phyloP scores from a whole-genome alignment of 1,284 basidiomycete species.

The Pseudozyma hubeiensis region DNA sequence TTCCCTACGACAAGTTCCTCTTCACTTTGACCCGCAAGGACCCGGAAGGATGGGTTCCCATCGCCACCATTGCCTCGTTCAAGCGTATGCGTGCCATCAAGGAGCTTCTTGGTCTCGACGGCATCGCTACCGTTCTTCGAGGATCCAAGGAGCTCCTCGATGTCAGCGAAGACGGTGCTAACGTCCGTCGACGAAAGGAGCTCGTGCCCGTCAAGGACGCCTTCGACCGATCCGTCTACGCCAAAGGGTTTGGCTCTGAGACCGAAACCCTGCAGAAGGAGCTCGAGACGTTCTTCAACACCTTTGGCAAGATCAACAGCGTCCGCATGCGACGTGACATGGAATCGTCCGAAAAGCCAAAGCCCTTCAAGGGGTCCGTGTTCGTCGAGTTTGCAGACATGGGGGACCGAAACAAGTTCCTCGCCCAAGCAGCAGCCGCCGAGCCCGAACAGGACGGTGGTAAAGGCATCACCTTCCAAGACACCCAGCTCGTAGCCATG shows the following conservation, averaged over 20 bases:
- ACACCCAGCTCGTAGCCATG: constrained; percentile 81
- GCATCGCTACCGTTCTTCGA: constrained; percentile 57
- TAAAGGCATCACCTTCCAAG: constrained; percentile 56
- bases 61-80: constrained; percentile 89
- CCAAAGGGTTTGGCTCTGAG: constrained; percentile 88
- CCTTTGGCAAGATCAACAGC: constrained; percentile 84
- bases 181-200: constrained; percentile 78
- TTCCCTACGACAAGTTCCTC: constrained; percentile 98
- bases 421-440: constrained; percentile 76
- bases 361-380: constrained; percentile 92
- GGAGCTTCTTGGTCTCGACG: constrained; percentile 52
- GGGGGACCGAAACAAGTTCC: constrained; percentile 79
- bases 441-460: constrained; percentile 60
- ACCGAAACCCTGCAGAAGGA: constrained; percentile 78
- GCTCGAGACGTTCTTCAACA: constrained; percentile 84
- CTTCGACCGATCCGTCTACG: constrained; percentile 69
- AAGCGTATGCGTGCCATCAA: constrained; percentile 85
- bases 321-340: constrained; percentile 84
- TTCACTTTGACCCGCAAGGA: constrained; percentile 70
- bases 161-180: constrained; percentile 79
- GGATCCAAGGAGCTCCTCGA: constrained; percentile 73
- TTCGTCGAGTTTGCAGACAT: constrained; percentile 89
- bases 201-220: constrained; percentile 61
- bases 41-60: constrained; percentile 83
- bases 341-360: constrained; percentile 71